phyloP scores from a whole-genome alignment of 306 rosid species.

The Prinsepia uniflora region DNA sequence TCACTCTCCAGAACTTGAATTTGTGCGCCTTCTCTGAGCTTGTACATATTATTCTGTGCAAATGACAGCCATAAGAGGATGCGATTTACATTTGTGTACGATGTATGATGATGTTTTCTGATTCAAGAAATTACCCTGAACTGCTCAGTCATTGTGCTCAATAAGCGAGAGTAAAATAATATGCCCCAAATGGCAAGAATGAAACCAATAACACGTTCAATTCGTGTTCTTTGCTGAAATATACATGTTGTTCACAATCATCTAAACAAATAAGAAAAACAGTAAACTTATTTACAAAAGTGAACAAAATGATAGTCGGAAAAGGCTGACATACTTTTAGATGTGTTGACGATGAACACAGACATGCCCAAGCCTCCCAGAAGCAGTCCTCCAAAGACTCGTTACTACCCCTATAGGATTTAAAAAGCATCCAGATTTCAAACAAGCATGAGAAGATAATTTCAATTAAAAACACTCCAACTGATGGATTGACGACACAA shows the following conservation, averaged over 20 bases:
- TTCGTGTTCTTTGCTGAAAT: slow-evolving; percentile 75
- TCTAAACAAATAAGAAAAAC: slow-evolving; percentile 12
- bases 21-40: slow-evolving; percentile 91
- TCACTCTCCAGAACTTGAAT: slow-evolving; percentile 88
- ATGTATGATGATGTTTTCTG: slow-evolving; percentile 13
- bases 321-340: slow-evolving; percentile 50
- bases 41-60: slow-evolving; percentile 83
- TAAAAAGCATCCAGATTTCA: slow-evolving; percentile 30
- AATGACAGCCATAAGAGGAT: slow-evolving; percentile 31
- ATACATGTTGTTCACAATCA: slow-evolving; percentile 19
- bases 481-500: slow-evolving; percentile 1
- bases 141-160: slow-evolving; percentile 95
- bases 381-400: slow-evolving; percentile 87
- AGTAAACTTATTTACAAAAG: slow-evolving; percentile 2
- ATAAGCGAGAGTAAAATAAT: slow-evolving; percentile 80
- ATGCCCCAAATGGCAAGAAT: slow-evolving; percentile 97
- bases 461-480: slow-evolving; percentile 1
- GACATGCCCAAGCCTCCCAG: slow-evolving; percentile 99
- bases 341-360: slow-evolving; percentile 80
- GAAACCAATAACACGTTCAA: slow-evolving; percentile 89
- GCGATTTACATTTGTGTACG: slow-evolving; percentile 12
- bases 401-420: slow-evolving; percentile 41
- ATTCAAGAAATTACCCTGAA: slow-evolving; percentile 64
- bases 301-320: slow-evolving; percentile 22
- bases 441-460: slow-evolving; percentile 25